Percentiles rank a stretch among this genome's conserved stretches.
phyloP scores from a whole-genome alignment of 345 rosid species.

The Eucalyptus marginata region DNA sequence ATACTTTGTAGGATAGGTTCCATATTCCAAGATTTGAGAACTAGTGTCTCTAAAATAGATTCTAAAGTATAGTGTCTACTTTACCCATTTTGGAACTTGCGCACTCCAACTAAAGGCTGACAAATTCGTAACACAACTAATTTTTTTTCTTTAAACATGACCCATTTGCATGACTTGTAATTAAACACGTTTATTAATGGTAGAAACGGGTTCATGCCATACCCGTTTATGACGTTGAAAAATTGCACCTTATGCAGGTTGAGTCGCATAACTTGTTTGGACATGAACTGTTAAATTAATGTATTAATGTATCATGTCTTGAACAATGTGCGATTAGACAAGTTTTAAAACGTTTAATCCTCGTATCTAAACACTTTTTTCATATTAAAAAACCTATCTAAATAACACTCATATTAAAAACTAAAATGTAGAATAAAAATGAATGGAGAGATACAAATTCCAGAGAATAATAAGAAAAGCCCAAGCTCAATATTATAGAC shows the following conservation, averaged over 20 bases:
- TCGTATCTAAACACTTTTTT: not conserved
- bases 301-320: not conserved
- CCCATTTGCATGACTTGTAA: no score
- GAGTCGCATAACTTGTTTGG: not conserved
- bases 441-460: not conserved
- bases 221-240: no score
- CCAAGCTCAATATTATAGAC: not conserved
- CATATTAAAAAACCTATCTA: not conserved
- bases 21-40: not conserved
- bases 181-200: no score
- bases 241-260: no score
- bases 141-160: no score
- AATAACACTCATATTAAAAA: not conserved
- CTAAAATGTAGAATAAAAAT: not conserved
- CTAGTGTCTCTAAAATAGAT: accelerated
- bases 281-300: not conserved
- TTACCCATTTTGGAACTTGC: not conserved
- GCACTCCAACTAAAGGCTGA: not conserved
- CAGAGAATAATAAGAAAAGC: not conserved
- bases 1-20: not conserved
- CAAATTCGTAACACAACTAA: no score
- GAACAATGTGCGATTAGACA: not conserved
- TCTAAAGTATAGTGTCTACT: not conserved
- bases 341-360: not conserved
- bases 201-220: no score